phyloP scores from a whole-genome alignment of 768 basidiomycete species.

The Agrocybe pediades region DNA sequence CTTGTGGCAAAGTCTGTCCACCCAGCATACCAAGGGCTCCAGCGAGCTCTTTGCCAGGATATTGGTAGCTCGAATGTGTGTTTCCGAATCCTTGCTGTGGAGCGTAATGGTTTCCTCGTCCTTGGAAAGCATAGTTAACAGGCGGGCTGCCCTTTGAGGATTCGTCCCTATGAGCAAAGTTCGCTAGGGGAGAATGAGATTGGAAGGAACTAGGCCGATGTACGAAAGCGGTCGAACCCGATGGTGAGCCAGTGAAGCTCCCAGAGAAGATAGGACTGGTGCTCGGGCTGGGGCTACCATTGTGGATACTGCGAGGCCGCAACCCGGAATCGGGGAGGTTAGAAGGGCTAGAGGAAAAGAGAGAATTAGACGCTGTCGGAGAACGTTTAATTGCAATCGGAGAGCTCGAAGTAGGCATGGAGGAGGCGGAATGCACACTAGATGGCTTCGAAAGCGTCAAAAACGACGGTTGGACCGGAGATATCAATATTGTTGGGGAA shows the following conservation, averaged over 20 bases:
- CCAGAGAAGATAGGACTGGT: slow-evolving; percentile 15
- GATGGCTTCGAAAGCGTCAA: slow-evolving; percentile 6
- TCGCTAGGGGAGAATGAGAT: slow-evolving; percentile 7
- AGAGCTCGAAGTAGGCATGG: slow-evolving; percentile 10
- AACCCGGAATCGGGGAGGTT: slow-evolving; percentile 15
- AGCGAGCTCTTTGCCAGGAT: slow-evolving; percentile 27
- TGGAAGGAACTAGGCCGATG: slow-evolving; percentile 7
- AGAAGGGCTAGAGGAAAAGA: slow-evolving; percentile 22
- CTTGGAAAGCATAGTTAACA: slow-evolving; percentile 3
- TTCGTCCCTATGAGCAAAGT: not conserved
- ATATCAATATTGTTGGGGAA: slow-evolving; percentile 16
- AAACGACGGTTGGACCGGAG: slow-evolving; percentile 10
- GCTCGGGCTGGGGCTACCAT: slow-evolving; percentile 17
- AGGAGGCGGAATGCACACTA: slow-evolving; percentile 4
- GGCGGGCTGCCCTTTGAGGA: not conserved
- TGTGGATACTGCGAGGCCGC: slow-evolving; percentile 9
- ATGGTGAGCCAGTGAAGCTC: slow-evolving; percentile 1
- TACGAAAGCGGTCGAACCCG: slow-evolving; percentile 1
- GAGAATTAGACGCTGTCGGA: slow-evolving; percentile 12
- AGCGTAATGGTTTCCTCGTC: slow-evolving; percentile 5
- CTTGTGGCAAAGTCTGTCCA: slow-evolving; percentile 40
- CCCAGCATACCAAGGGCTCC: slow-evolving; percentile 41
- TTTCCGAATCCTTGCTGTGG: slow-evolving; percentile 2
- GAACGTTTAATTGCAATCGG: slow-evolving; percentile 16
- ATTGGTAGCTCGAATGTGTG: slow-evolving; percentile 1